Evolutionary conservation across 352 stramenopile genomes (phyloP).

Genomic region (Phytophthora melonis): DNA sequence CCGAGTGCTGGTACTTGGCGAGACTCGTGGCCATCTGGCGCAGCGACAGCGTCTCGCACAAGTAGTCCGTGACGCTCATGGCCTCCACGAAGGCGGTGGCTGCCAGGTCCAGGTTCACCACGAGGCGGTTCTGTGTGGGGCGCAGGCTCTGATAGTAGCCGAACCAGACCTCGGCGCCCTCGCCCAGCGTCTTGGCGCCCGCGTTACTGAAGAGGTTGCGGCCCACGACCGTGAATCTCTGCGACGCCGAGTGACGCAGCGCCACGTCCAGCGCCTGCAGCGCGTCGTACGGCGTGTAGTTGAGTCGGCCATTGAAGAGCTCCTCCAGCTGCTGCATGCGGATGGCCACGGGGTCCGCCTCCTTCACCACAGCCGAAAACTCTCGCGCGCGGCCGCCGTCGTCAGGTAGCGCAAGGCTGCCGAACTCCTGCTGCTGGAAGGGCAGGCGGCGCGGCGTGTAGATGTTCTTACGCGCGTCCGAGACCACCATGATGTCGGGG

Average conservation of each 20-base stretch:
- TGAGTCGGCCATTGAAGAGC: slow-evolving; percentile 62
- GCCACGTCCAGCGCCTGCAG: slow-evolving; percentile 80
- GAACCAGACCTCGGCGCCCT: slow-evolving; percentile 74
- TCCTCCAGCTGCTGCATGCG: slow-evolving; percentile 69
- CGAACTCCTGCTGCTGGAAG: slow-evolving; percentile 58
- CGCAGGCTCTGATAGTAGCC: slow-evolving; percentile 82
- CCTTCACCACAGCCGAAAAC: slow-evolving; percentile 67
- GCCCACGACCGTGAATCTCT: slow-evolving; percentile 62
- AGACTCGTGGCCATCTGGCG: slow-evolving; percentile 43
- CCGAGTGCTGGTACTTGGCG: slow-evolving; percentile 53
- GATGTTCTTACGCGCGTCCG: slow-evolving; percentile 67
- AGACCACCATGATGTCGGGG: slow-evolving; percentile 49
- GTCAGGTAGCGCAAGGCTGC: slow-evolving; percentile 45
- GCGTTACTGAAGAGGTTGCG: slow-evolving; percentile 59
- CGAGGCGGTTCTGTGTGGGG: slow-evolving; percentile 68
- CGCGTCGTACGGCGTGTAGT: slow-evolving; percentile 80
- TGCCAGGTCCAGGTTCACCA: slow-evolving; percentile 78
- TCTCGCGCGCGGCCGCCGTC: slow-evolving; percentile 50
- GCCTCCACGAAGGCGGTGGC: slow-evolving; percentile 75
- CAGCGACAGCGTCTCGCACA: slow-evolving; percentile 44
- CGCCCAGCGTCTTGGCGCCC: slow-evolving; percentile 59
- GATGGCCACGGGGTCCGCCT: slow-evolving; percentile 62
- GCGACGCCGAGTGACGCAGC: slow-evolving; percentile 65
- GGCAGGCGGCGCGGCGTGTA: slow-evolving; percentile 58
- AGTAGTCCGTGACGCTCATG: slow-evolving; percentile 66